Base-by-base conservation (phyloP, 768 basidiomycete species). In the Daedaleopsis sinensis region DNA sequence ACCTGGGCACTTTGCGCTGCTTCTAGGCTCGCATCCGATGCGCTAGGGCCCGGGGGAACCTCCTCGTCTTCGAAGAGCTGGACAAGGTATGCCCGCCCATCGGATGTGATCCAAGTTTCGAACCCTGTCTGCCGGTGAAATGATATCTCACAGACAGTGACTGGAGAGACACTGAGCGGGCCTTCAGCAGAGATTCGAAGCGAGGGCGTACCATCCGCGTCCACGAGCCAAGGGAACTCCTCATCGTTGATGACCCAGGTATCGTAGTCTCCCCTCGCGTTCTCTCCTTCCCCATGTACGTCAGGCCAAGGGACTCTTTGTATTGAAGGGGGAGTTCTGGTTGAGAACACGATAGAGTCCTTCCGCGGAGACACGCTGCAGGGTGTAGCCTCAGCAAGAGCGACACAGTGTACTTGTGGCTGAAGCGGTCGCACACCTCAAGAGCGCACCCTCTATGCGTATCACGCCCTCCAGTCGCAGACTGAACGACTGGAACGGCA, bases 231-330 rank as follows among this genome's bases (percentile, higher is more conserved):
- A 5, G 84, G 81, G 27, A 91, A 80, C 43, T 87, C 85, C 35
- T 83, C 77, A 27, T 89, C 86, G 47, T 84, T 82, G 62, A 89
- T 73, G 65, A 82, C 70, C 93, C 87, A 94, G 15, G 85, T 91
- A 67, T 91, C 86, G 66, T 90, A 87, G 19, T 73, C 76, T 11
- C 74, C 74, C 39, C 70, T 74, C 59, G 66, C 78, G 61, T 60
- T 71, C n/a, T 57, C 67, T 61, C 51, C 76, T 13, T 73, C 74
- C 32, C 79, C 78, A 21, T 76, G 77, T 38, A 81, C 77, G 38
- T 76, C 72, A 9, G 93, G 93, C 92, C 93, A 94, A 1, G 93
- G 91, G 67, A 94, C 90, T 23, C 88, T 84, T 67, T 94, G 93
- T 27, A 94, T 78, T 3, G 91, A 85, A 1, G 90, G 84, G 1